Evolutionary conservation across 2,329 filamentous ascomycete genomes (phyloP), one percentile per base, ranked within the genome.

Genomic region (Colletotrichum lentis): DNA sequence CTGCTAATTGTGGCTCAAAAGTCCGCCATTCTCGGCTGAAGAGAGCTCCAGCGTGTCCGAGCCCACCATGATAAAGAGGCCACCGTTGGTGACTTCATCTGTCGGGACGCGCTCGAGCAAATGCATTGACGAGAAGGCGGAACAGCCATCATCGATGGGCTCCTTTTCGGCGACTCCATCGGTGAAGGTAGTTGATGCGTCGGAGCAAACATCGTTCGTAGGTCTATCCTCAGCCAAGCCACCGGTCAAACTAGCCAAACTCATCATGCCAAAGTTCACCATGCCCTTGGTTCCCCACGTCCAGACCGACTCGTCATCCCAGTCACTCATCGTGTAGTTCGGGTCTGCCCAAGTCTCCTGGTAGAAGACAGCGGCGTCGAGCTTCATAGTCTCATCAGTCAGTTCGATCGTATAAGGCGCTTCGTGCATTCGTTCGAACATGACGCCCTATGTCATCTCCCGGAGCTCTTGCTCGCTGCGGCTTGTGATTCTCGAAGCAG

Each of bases 401-500:
- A 59, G 39, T 44, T 67, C 54, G 47, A 64, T 54, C 12, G 39
- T 64, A 68, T 80, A 81, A 43, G 77, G 78, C 63, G 71, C 67
- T 55, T 75, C 68, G 41, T 68, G 70, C 73, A 65, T 74, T 70
- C 63, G 70, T 70, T 69, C 74, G 72, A 73, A 78, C 72, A 80
- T 78, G 80, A 79, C 78, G 71, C 77, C 74, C 80, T 83, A 83
- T 74, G 79, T 77, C 81, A 83, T 82, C 74, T 82, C 80, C 72
- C 77, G 76, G 74, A 83, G 76, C 75, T 83, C 80, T 72, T 82
- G 77, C 63, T 82, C 79, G 70, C 73, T 75, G 70, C 73, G 76
- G 72, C 46, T 54, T 61, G 55, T 58, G 58, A 66, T 35, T 43
- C 50, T 65, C 52, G 50, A 63, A 8, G 71, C 64, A 69, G 71